Conservation (phyloP, 2,329 filamentous ascomycete species). For the Cryphonectria japonica region DNA sequence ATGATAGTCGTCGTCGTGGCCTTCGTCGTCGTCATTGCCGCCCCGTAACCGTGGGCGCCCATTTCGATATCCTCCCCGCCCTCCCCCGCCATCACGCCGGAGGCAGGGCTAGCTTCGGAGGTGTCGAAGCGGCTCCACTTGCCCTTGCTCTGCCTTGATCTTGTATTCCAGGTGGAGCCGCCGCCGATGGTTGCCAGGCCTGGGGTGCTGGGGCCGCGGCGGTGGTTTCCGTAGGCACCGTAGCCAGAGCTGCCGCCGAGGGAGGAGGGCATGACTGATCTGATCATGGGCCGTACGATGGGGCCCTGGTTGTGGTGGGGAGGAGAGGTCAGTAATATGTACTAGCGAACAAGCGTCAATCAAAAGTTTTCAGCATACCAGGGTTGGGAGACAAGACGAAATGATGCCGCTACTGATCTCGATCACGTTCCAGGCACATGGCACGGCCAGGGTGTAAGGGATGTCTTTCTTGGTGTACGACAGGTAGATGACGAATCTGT, state of each 20-base stretch:
- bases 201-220: background rate
- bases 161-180: background rate
- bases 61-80: conserved; percentile 14
- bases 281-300: conserved; percentile 16
- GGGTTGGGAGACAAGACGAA: conserved; percentile 20
- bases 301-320: background rate
- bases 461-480: conserved; percentile 13
- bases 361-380: background rate
- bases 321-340: too few relatives aligned
- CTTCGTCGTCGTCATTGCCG: background rate
- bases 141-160: conserved; percentile 4
- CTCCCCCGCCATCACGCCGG: background rate
- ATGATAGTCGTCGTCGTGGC: background rate
- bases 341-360: too few relatives aligned
- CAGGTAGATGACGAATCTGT: conserved; percentile 20
- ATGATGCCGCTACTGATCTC: conserved; percentile 24
- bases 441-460: conserved; percentile 31
- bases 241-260: conserved; percentile 6
- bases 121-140: conserved; percentile 17
- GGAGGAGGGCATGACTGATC: conserved; percentile 20
- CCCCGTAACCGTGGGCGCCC: background rate
- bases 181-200: conserved; percentile 19
- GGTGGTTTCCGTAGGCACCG: conserved; percentile 1
- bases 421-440: conserved; percentile 20
- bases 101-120: background rate